Base-by-base conservation (phyloP, 345 rosid genomes). In the Mangifera indica region DNA sequence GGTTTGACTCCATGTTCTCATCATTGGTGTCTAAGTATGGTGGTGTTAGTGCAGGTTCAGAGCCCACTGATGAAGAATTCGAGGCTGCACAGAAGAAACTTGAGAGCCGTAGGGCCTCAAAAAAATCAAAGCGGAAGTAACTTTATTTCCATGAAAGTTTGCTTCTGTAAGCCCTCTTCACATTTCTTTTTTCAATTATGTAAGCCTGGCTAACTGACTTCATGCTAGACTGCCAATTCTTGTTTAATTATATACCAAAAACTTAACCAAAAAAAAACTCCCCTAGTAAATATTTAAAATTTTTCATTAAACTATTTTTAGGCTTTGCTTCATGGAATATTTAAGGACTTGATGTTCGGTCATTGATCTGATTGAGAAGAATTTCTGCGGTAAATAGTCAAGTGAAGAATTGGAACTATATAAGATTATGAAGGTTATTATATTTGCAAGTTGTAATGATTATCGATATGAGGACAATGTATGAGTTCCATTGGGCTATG, bases 61-160 rank as follows among this genome's bases (percentile, higher is more conserved):
- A 91, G 75, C 97, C 89, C 8, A 86, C 85, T 18, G 97, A 96
- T 48, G 98, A 91, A 88, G 93, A 96, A 73, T 93, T 96, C 40
- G 93, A 93, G 87, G 97, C 98, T 78, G 85, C 92, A 10, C 81
- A 76, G 85, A 88, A 78, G 77, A 91, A 85, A 83, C 63, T 91
- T 22, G 93, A 88, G 62, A 76, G 80, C 75, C 63, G 74, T 4
- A 87, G 80, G 81, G 64, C 82, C 55, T 79, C 87, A 70, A 86
- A 76, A 70, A 86, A 84, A 63, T 80, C 82, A 2, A 87, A 79
- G 61, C 22, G 75, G 53, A 86, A 82, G 85, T 82, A 72, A 69
- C 75, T 69, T 66, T n/a, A 9, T 40, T 26, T 29, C 15, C 24
- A 66, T 24, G 26, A 66, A 2, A 12, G 62, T 55, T 71, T 58